A percentile compares a stretch with the other conserved stretches of the same genome.
These are phyloP conservation scores for Coemansia sp. DNA, from an alignment of 371 early-diverging fungal genomes.

Conservation along the genomic window DNA sequence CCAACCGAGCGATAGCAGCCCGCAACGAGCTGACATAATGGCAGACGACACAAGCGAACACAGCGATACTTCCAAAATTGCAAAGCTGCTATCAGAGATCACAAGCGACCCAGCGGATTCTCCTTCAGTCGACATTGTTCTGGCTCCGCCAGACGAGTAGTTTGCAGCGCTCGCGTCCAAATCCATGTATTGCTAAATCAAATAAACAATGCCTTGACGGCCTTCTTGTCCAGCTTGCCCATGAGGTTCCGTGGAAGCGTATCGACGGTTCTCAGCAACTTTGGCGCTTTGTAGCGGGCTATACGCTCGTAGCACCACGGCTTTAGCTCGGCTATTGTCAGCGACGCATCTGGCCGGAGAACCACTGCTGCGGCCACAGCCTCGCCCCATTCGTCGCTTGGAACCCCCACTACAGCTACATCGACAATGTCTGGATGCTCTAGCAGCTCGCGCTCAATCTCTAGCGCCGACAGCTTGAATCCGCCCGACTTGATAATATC, in stretches of 20 bases:
- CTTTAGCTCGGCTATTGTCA: constrained; percentile 53
- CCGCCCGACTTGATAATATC: constrained; percentile 91
- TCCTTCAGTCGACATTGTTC: neutral
- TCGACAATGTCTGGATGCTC: constrained; percentile 62
- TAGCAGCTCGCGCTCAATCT: constrained; percentile 79
- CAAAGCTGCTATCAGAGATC: neutral
- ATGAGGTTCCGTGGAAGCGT: constrained; percentile 80
- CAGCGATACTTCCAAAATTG: neutral
- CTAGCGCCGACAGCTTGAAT: constrained; percentile 82
- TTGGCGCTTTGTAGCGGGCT: constrained; percentile 78
- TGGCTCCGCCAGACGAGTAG: neutral
- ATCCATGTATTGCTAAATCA: neutral
- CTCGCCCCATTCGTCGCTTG: constrained; percentile 78
- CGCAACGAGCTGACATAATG: neutral
- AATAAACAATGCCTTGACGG: constrained; percentile 55
- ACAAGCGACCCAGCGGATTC: neutral
- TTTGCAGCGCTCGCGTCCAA: neutral
- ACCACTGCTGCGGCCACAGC: constrained; percentile 68
- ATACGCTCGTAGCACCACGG: constrained; percentile 58
- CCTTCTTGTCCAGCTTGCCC: constrained; percentile 89
- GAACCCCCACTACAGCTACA: constrained; percentile 74
- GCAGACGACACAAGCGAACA: neutral
- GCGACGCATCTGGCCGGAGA: constrained; percentile 26
- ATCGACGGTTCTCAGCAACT: constrained; percentile 53
- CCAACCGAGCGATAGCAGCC: neutral